Percentiles rank a stretch among this genome's conserved stretches.
Conservation (phyloP, 1,284 basidiomycete genomes). For the Leccinum pseudoinsigne region DNA sequence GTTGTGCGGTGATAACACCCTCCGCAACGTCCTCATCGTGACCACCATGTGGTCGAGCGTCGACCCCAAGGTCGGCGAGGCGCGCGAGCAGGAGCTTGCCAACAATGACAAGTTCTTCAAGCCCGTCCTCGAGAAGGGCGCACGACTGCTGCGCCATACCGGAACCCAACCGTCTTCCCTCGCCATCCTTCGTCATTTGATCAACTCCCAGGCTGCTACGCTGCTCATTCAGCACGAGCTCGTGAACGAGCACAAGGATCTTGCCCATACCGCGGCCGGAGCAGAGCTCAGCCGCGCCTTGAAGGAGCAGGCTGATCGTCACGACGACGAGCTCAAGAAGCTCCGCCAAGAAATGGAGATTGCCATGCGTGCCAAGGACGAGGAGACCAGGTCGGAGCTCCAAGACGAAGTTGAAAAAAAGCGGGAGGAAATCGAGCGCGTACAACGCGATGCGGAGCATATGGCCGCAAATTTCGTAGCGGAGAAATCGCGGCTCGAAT, state of each 20-base stretch:
- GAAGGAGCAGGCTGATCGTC: conserved; percentile 35
- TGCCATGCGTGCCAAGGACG: conserved; percentile 39
- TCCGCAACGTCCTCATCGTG: conserved; percentile 49
- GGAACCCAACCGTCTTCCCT: conserved; percentile 24
- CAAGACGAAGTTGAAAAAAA: conserved; percentile 38
- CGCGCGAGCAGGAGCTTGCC: conserved; percentile 37
- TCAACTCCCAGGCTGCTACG: conserved; percentile 33
- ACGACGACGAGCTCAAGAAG: conserved; percentile 36
- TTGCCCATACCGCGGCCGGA: conserved; percentile 43
- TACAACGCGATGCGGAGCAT: conserved; percentile 30
- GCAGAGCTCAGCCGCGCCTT: conserved; percentile 39
- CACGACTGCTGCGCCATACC: too few species aligned
- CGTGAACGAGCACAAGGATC: conserved; percentile 39
- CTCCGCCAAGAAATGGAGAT: conserved; percentile 39
- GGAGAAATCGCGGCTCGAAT: conserved; percentile 36
- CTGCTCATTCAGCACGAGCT: conserved; percentile 44
- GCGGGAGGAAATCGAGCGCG: conserved; percentile 33
- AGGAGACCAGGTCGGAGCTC: conserved; percentile 38
- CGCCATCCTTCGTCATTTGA: conserved; percentile 33
- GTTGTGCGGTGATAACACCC: conserved; percentile 49
- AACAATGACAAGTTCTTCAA: conserved; percentile 32
- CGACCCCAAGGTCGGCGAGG: conserved; percentile 35
- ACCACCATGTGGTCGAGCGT: conserved; percentile 54
- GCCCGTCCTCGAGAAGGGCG: too few species aligned
- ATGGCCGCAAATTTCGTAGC: conserved; percentile 34